phyloP scores from a whole-genome alignment of 1,139 yeast genomes.

The Saccharomycopsis hybrid region DNA sequence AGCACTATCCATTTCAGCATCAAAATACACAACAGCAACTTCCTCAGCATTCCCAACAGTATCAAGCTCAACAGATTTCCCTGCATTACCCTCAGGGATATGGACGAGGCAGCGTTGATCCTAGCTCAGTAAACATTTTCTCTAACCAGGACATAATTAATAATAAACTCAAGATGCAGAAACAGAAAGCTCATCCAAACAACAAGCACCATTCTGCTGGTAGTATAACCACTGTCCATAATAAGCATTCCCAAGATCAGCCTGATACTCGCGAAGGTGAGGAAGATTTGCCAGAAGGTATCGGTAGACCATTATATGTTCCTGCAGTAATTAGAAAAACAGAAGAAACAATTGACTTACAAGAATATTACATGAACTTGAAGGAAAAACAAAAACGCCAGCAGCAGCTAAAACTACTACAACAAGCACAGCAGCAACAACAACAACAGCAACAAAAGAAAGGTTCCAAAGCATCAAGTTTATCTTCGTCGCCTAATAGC shows the following conservation, averaged over 20 bases:
- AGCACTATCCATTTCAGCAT: background rate
- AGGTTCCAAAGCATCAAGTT: background rate
- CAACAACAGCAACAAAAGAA: background rate
- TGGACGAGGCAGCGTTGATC: conserved; percentile 6
- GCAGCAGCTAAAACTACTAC: conserved; percentile 11
- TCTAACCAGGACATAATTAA: conserved; percentile 15
- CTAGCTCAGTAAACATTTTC: conserved; percentile 13
- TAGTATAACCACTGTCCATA: too few relatives aligned
- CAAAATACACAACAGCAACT: background rate
- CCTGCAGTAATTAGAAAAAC: conserved; percentile 21
- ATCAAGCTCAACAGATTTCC: conserved; percentile 5
- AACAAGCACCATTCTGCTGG: background rate
- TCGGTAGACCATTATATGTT: conserved; percentile 19
- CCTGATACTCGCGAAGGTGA: background rate
- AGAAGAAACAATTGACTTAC: conserved; percentile 16
- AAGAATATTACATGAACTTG: conserved; percentile 14
- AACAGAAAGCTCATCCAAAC: background rate
- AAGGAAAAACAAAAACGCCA: conserved; percentile 13
- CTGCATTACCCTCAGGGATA: background rate
- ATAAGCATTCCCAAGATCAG: background rate
- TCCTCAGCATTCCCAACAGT: conserved; percentile 1
- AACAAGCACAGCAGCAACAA: conserved; percentile 3
- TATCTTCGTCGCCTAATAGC: too few relatives aligned
- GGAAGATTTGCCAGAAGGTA: conserved; percentile 19
- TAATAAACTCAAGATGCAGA: conserved; percentile 2